Percentiles rank a stretch among this genome's conserved stretches.
Evolutionary conservation across 2,329 filamentous ascomycete genomes (phyloP).

Genomic region (Dactylonectria estremocensis): DNA sequence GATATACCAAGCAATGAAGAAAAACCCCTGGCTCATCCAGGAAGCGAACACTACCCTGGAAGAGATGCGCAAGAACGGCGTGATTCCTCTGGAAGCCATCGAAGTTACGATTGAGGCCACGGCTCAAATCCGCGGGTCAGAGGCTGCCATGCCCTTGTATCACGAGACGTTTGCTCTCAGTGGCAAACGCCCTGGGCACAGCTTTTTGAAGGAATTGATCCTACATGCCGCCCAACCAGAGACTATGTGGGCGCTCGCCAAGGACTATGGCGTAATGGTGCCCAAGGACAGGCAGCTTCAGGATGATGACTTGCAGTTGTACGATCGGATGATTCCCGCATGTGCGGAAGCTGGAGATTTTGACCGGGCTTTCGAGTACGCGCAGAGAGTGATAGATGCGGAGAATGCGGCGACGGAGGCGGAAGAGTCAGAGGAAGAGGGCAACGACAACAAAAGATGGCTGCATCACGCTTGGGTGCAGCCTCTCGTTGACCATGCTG

Average conservation of each 20-base stretch:
- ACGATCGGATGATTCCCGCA: constrained; percentile 48
- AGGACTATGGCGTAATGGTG: constrained; percentile 49
- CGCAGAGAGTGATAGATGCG: constrained; percentile 34
- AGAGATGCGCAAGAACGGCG: constrained; percentile 58
- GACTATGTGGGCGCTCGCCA: constrained; percentile 46
- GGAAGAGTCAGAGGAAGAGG: constrained; percentile 1
- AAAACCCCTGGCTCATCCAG: constrained; percentile 61
- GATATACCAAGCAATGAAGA: constrained; percentile 71
- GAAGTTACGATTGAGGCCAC: constrained; percentile 55
- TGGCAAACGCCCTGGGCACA: constrained; percentile 45
- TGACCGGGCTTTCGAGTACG: constrained; percentile 55
- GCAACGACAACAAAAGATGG: constrained; percentile 17
- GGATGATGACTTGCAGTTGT: constrained; percentile 35
- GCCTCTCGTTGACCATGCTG: constrained; percentile 47
- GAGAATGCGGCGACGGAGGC: neutral
- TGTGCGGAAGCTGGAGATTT: constrained; percentile 51
- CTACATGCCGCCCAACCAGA: constrained; percentile 46
- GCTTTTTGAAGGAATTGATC: constrained; percentile 52
- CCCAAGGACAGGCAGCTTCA: constrained; percentile 32
- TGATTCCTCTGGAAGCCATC: constrained; percentile 57
- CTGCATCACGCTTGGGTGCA: constrained; percentile 46
- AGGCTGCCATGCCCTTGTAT: constrained; percentile 53
- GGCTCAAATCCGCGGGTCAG: constrained; percentile 49
- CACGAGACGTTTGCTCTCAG: constrained; percentile 48
- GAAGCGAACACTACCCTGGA: constrained; percentile 72